phyloP scores from a whole-genome alignment of 805 yeast species.

The Ogataea nakhonphanomensis region DNA sequence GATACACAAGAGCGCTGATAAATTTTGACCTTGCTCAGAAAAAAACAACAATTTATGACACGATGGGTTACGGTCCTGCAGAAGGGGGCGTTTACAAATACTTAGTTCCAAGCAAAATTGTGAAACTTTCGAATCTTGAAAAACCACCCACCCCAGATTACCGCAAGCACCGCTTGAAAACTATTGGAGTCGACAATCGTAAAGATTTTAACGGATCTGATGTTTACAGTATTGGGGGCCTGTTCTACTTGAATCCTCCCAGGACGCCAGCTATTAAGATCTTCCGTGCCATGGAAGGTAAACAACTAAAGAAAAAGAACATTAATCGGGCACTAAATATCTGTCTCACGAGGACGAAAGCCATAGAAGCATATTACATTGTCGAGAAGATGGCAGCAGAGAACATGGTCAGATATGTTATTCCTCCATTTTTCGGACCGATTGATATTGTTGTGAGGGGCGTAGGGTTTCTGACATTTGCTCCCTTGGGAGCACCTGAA shows the following conservation, averaged over 20 bases:
- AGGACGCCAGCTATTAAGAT: constrained; percentile 44
- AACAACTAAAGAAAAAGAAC: constrained; percentile 20
- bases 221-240: constrained; percentile 52
- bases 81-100: constrained; percentile 32
- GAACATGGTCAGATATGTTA: constrained; percentile 41
- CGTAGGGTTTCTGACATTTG: constrained; percentile 59
- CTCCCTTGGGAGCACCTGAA: constrained; percentile 48
- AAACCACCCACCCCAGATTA: constrained; percentile 9
- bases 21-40: constrained; percentile 34
- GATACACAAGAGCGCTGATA: constrained; percentile 59
- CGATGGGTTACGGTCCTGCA: constrained; percentile 42
- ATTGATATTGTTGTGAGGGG: constrained; percentile 64
- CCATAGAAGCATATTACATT: constrained; percentile 21
- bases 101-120: constrained; percentile 16
- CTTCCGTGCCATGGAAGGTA: constrained; percentile 42
- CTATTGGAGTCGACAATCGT: constrained; percentile 10
- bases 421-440: constrained; percentile 71
- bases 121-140: constrained; percentile 4
- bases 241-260: constrained; percentile 58
- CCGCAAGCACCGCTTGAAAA: constrained; percentile 5
- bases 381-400: constrained; percentile 27
- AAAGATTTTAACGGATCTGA: constrained; percentile 18
- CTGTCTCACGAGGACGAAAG: constrained; percentile 19
- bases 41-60: constrained; percentile 35
- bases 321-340: neutral